Evolutionary conservation across 345 rosid genomes (phyloP).

Genomic region (Eucalyptus regnans): DNA sequence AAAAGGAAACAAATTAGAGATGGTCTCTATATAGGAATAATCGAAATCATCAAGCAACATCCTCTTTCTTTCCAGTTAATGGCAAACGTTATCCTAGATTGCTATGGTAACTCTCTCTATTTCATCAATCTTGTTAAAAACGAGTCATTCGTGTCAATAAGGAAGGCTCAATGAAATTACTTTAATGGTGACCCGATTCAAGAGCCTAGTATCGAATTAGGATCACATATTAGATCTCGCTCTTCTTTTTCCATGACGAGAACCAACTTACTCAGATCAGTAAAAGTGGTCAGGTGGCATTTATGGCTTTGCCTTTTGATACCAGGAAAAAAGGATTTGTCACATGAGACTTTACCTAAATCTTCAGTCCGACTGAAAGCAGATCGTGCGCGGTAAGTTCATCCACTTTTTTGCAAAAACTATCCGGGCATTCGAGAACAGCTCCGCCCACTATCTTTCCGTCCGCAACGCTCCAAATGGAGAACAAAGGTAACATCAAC

Average conservation of each 20-base stretch:
- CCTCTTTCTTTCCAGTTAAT: neutral
- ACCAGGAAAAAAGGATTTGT: neutral
- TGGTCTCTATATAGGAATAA: neutral
- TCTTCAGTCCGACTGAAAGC: neutral
- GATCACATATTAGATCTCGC: neutral
- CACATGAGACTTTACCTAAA: neutral
- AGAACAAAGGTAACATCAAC: neutral
- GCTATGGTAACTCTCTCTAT: neutral
- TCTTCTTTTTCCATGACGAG: neutral
- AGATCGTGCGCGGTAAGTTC: neutral
- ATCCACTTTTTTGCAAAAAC: neutral
- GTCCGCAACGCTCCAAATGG: neutral
- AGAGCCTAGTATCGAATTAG: neutral
- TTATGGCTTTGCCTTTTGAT: neutral
- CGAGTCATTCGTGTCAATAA: neutral
- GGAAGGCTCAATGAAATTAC: neutral
- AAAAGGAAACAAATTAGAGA: neutral
- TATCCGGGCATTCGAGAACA: neutral
- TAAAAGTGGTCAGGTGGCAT: neutral
- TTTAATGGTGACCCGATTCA: neutral
- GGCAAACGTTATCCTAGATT: neutral
- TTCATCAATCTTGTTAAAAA: neutral
- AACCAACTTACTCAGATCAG: neutral
- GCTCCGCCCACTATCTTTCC: neutral
- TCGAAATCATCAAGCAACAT: neutral